Conservation (phyloP, 2,329 filamentous ascomycete species). For the Colletotrichum sp. region DNA sequence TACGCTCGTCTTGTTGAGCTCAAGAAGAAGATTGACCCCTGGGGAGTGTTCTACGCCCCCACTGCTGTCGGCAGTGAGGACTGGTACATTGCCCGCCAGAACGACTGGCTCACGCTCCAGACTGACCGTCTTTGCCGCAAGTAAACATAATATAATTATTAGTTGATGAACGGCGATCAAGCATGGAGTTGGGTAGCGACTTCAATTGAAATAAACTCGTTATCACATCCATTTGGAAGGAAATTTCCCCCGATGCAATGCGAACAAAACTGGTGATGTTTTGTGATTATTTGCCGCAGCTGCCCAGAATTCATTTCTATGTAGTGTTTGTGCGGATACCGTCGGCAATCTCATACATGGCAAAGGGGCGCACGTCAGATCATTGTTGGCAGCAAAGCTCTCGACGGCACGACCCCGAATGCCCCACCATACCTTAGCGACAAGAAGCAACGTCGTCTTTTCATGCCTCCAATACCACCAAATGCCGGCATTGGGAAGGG, state of each 20-base stretch:
- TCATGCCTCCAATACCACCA: too few relatives aligned
- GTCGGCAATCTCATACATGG: too few relatives aligned
- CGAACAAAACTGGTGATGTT: too few relatives aligned
- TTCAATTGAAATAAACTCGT: background rate
- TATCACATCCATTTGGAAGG: background rate
- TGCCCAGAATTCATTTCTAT: too few relatives aligned
- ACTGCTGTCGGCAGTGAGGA: slow-evolving; percentile 33
- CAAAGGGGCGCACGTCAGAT: too few relatives aligned
- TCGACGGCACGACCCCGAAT: too few relatives aligned
- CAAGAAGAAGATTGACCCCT: slow-evolving; percentile 36
- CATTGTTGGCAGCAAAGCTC: too few relatives aligned
- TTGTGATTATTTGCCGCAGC: too few relatives aligned
- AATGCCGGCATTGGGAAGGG: fast-evolving
- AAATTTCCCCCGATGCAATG: too few relatives aligned
- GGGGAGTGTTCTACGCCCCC: slow-evolving; percentile 31
- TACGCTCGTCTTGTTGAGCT: slow-evolving; percentile 29
- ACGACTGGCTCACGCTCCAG: slow-evolving; percentile 21
- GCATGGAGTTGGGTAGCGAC: background rate
- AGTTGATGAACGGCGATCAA: background rate
- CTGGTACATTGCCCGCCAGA: slow-evolving; percentile 24
- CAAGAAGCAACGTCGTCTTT: too few relatives aligned
- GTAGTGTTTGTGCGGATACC: too few relatives aligned
- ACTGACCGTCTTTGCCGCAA: slow-evolving; percentile 12
- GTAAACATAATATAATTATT: background rate
- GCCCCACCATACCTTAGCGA: too few relatives aligned